A percentile compares a stretch with the other conserved stretches of the same genome.
phyloP scores from a whole-genome alignment of 257 asterid species.

The Capsicum pubescens region DNA sequence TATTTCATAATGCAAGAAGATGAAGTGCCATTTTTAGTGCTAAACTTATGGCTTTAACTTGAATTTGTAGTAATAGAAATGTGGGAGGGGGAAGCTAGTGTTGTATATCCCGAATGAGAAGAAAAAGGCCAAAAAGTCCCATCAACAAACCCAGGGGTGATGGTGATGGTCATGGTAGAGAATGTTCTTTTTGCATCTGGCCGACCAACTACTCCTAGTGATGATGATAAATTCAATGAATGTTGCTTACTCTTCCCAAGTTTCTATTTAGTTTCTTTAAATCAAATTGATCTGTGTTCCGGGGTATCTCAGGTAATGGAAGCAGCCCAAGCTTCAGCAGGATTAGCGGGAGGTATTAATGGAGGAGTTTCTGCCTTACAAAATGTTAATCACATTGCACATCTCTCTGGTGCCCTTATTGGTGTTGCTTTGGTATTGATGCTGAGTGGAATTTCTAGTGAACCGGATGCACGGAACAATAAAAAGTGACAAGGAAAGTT shows the following conservation, averaged over 20 bases:
- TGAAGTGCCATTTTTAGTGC: background rate
- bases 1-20: constrained; percentile 6
- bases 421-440: constrained; percentile 89
- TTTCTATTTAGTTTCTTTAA: background rate
- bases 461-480: constrained; percentile 25
- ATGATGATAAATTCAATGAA: constrained; percentile 4
- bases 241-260: background rate
- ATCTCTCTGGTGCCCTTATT: constrained; percentile 88
- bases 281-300: background rate
- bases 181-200: background rate
- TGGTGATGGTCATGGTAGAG: background rate
- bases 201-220: background rate
- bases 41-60: background rate
- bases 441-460: constrained; percentile 61
- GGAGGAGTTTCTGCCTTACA: constrained; percentile 60
- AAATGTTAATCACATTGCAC: constrained; percentile 89
- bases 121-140: background rate
- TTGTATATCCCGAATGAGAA: background rate
- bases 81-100: constrained; percentile 8
- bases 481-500: background rate
- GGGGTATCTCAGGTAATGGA: constrained; percentile 78
- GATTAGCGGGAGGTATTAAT: constrained; percentile 55
- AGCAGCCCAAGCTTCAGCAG: constrained; percentile 94
- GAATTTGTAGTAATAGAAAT: background rate
- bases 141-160: background rate